Evolutionary conservation across 108 stramenopile species (phyloP).

Genomic region (Epipyxis sp.): DNA sequence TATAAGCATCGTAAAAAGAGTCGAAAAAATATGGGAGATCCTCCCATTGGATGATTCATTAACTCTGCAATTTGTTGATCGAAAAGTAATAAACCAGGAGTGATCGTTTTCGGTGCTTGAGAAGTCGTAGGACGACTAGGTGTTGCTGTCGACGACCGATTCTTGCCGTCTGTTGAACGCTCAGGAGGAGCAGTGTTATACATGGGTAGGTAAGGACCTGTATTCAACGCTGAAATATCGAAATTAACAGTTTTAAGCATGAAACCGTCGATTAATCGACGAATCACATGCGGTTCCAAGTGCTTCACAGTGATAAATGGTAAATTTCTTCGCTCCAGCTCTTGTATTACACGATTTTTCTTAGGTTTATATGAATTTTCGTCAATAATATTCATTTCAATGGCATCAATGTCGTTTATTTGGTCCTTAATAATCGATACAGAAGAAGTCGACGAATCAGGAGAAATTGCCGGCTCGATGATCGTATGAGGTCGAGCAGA

Average conservation of each 20-base stretch:
- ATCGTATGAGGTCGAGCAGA: not conserved
- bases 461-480: not conserved
- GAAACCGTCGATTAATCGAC: constrained; percentile 1
- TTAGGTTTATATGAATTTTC: too few species aligned
- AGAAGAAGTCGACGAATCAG: too few species aligned
- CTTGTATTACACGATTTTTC: constrained; percentile 24
- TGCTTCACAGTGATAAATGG: not conserved
- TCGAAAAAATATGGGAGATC: constrained; percentile 41
- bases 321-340: constrained; percentile 43
- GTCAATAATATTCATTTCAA: too few species aligned
- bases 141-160: too few species aligned
- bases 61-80: not conserved
- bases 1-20: constrained; percentile 33
- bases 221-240: not conserved
- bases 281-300: not conserved
- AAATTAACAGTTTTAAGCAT: not conserved
- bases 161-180: too few species aligned
- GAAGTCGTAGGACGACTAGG: too few species aligned
- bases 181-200: not conserved
- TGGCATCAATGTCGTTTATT: not conserved
- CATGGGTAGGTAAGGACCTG: not conserved
- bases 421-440: too few species aligned
- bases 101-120: not conserved
- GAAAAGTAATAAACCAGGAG: constrained; percentile 15
- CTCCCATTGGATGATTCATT: not conserved